Conservation (phyloP, 2,329 filamentous ascomycete genomes). For the Amesomyces nigricolor region DNA sequence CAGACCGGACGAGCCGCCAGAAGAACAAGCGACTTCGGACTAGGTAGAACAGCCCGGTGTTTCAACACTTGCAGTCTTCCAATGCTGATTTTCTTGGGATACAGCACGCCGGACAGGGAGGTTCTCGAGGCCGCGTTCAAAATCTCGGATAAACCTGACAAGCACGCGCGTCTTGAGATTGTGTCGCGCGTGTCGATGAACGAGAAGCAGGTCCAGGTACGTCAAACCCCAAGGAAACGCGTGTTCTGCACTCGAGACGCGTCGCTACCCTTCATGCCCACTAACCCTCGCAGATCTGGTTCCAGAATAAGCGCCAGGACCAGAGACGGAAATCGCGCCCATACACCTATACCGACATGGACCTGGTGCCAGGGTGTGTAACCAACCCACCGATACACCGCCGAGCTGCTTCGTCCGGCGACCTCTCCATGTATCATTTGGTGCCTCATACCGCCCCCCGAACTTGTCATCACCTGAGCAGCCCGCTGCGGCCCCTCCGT, state of each 20-base stretch:
- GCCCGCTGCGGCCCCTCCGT: slow-evolving; percentile 3
- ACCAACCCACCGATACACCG: too few relatives aligned
- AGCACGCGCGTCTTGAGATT: slow-evolving; percentile 76
- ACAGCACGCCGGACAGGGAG: slow-evolving; percentile 79
- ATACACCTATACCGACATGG: slow-evolving; percentile 20
- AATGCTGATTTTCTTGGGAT: slow-evolving; percentile 21
- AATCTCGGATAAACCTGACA: slow-evolving; percentile 82
- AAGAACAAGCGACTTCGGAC: slow-evolving; percentile 60
- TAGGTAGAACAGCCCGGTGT: slow-evolving; percentile 45
- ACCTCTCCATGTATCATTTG: too few relatives aligned
- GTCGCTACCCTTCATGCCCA: slow-evolving; percentile 17
- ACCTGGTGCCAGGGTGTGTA: too few relatives aligned
- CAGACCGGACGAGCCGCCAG: slow-evolving; percentile 40
- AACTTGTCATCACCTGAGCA: slow-evolving; percentile 13
- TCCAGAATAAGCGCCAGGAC: slow-evolving; percentile 91
- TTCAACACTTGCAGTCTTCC: background rate
- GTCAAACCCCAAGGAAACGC: slow-evolving; percentile 28
- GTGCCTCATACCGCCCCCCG: slow-evolving; percentile 5
- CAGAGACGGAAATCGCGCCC: slow-evolving; percentile 84
- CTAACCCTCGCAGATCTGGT: slow-evolving; percentile 70
- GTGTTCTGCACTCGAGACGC: background rate
- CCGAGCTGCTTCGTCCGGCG: slow-evolving; percentile 6
- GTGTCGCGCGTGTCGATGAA: slow-evolving; percentile 80
- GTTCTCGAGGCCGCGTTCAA: slow-evolving; percentile 80
- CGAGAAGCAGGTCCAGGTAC: slow-evolving; percentile 94